A percentile compares a stretch with the other conserved stretches of the same genome.
phyloP scores from a whole-genome alignment of 192 early-diverging fungal species.

The Linnemannia zychae region DNA sequence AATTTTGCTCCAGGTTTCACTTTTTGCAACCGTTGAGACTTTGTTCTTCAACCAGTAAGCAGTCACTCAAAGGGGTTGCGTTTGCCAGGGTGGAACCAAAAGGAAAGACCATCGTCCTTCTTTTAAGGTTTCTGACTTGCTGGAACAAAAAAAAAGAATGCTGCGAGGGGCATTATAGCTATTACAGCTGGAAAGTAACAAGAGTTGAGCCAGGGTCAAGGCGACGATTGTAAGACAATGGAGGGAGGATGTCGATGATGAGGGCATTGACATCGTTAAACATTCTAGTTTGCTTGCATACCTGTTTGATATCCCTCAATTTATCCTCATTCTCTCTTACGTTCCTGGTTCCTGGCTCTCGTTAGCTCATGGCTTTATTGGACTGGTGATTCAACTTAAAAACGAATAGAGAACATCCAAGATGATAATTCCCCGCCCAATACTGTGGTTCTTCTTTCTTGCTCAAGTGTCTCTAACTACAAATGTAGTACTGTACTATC shows the following conservation, averaged over 20 bases:
- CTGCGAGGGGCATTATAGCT: not conserved
- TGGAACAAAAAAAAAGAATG: not conserved
- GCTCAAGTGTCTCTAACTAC: too few species aligned
- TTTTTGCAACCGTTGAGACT: not conserved
- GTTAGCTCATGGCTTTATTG: not conserved
- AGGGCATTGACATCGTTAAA: not conserved
- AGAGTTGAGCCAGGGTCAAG: not conserved
- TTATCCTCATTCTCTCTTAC: not conserved
- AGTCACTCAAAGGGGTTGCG: not conserved
- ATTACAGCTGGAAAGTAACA: not conserved
- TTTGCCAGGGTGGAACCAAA: not conserved
- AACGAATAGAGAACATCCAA: too few species aligned
- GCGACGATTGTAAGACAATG: not conserved
- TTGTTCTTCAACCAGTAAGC: not conserved
- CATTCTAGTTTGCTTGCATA: not conserved
- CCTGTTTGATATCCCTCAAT: not conserved
- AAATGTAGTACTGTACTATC: too few species aligned
- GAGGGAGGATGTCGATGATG: not conserved
- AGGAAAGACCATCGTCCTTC: not conserved
- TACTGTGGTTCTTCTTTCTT: too few species aligned
- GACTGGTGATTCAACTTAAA: not conserved
- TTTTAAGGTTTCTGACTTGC: not conserved
- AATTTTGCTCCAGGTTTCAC: conserved; percentile 4
- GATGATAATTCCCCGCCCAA: too few species aligned
- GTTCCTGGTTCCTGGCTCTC: not conserved